Conservation (phyloP, 306 rosid genomes). For the Luffa aegyptiaca region DNA sequence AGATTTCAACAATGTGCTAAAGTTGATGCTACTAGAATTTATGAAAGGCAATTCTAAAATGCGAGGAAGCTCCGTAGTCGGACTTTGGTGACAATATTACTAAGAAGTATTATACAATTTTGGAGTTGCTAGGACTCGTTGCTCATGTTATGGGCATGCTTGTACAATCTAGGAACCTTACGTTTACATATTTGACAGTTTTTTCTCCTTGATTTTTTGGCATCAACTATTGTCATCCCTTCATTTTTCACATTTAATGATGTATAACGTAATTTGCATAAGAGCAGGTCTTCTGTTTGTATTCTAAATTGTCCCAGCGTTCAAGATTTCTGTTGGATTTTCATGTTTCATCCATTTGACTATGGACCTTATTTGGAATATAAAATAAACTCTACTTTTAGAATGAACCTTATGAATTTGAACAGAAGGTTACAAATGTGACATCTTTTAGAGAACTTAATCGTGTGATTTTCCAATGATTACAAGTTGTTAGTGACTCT, state of each 20-base stretch:
- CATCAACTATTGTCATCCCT: background rate
- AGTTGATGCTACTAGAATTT: background rate
- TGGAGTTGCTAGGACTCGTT: background rate
- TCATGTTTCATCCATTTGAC: background rate
- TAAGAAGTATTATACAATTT: background rate
- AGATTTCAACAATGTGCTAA: slow-evolving; percentile 11
- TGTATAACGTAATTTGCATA: background rate
- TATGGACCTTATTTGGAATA: background rate
- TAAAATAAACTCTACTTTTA: background rate
- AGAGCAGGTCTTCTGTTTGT: background rate
- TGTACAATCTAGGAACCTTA: background rate
- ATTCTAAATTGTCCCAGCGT: background rate
- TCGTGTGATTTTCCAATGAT: background rate
- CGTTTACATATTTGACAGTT: background rate
- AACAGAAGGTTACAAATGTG: background rate
- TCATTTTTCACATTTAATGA: background rate
- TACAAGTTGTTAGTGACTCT: background rate
- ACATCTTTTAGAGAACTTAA: background rate
- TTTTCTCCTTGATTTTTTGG: background rate
- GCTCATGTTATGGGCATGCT: background rate
- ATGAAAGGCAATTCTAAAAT: background rate
- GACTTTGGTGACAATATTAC: background rate
- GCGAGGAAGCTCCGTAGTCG: background rate
- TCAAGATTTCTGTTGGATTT: background rate
- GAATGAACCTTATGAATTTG: background rate